Evolutionary conservation across 208 protist genomes (phyloP).

Genomic region (Strigomonas galati): DNA sequence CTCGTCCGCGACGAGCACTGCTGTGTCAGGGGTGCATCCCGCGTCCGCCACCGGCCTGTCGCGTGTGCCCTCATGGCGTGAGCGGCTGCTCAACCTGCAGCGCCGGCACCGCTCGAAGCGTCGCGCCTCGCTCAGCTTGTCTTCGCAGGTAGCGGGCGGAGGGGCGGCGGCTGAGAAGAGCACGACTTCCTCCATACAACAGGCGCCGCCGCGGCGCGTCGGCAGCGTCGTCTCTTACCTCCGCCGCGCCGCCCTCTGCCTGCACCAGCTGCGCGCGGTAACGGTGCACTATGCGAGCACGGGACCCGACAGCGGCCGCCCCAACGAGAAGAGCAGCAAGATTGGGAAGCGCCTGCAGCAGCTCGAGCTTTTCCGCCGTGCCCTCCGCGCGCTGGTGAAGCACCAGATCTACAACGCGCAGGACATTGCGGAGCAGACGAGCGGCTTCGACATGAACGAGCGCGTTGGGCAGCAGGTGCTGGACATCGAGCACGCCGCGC

Average conservation of each 20-base stretch:
- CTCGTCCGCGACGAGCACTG: background rate
- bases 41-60: background rate
- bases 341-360: slow-evolving; percentile 54
- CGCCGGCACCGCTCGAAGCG: slow-evolving; percentile 1
- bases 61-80: slow-evolving; percentile 3
- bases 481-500: slow-evolving; percentile 44
- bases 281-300: slow-evolving; percentile 11
- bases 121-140: background rate
- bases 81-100: slow-evolving; percentile 10
- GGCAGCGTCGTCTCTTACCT: slow-evolving; percentile 5
- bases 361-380: slow-evolving; percentile 55
- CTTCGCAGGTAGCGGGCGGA: too few species aligned
- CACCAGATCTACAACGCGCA: slow-evolving; percentile 87
- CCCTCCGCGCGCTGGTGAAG: slow-evolving; percentile 53
- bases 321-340: slow-evolving; percentile 13
- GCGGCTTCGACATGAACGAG: slow-evolving; percentile 31
- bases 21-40: background rate
- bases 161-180: background rate
- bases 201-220: background rate
- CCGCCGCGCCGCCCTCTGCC: slow-evolving; percentile 5
- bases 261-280: slow-evolving; percentile 25
- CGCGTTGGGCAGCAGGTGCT: slow-evolving; percentile 37
- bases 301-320: background rate
- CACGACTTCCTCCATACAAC: too few species aligned
- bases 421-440: slow-evolving; percentile 44